Evolutionary conservation across 192 early-diverging fungal species (phyloP), one percentile per base, ranked within the genome.

Genomic region (Gonapodya sp.): DNA sequence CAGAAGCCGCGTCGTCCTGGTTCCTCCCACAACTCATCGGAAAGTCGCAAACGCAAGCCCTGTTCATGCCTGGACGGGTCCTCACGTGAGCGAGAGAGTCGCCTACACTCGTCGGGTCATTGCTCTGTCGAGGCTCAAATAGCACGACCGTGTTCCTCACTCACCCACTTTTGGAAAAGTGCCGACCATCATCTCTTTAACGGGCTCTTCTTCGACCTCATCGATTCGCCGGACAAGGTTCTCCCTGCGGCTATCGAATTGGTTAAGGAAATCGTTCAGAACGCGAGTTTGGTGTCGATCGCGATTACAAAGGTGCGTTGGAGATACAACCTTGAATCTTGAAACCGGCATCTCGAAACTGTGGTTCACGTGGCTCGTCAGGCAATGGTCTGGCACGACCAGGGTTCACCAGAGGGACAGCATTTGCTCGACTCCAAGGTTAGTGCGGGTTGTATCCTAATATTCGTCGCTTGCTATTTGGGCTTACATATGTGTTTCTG

Each of bases 361-460:
- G n/a, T n/a, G n/a, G n/a, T n/a, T n/a, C n/a, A n/a, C n/a, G n/a
- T n/a, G n/a, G n/a, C 8, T 16, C 46, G 24, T 16, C 8, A 64
- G 30, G 81, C n/a, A n/a, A 32, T 82, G 18, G 78, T 82, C 8
- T 82, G 81, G 81, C 34, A 80, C 78, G 73, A 73, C 34, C 34
- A 0, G 0, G 78, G 33, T 14, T 79, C 81, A n/a, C 32, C 81
- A 0, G 81, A 82, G 31, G 81, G 33, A 36, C 75, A 78, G 35
- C 81, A 82, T 36, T 36, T 82, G 24, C 78, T 82, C 34, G 81
- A 82, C 74, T 80, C 77, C 80, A 81, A 81, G 77, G 80, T 64
- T 16, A 16, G 46, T 24, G 8, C 24, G 46, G 8, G 24, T 64
- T 64, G 8, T 64, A 64, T 77, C 8, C 75, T 77, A 34, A 16